Conservation (phyloP, 1,284 basidiomycete species). For the Macrocystidia cucumis region DNA sequence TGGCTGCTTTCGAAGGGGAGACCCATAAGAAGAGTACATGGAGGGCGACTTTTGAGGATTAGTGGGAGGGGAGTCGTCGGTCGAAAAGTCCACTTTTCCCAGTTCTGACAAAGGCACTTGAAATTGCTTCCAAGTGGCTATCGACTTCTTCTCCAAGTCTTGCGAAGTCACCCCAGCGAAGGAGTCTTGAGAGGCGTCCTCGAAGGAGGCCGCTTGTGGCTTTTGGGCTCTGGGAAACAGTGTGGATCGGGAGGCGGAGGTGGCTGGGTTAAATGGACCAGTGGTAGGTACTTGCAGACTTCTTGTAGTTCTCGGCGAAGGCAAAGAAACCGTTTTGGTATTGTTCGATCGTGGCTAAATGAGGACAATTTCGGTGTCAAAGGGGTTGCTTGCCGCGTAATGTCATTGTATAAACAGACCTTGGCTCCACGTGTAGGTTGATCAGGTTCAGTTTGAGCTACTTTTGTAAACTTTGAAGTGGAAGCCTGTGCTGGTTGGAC, state of each 20-base stretch:
- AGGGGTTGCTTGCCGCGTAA: too few relatives aligned
- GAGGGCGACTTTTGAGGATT: too few relatives aligned
- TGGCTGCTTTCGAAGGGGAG: too few relatives aligned
- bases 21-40: too few relatives aligned
- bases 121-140: conserved; percentile 45
- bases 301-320: conserved; percentile 14
- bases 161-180: conserved; percentile 43
- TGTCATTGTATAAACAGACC: too few relatives aligned
- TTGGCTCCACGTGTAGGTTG: too few relatives aligned
- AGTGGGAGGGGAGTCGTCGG: conserved; percentile 4
- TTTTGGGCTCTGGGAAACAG: conserved; percentile 7
- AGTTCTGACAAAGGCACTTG: conserved; percentile 51
- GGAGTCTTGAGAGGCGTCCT: conserved; percentile 42
- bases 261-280: too few relatives aligned
- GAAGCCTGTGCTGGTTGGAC: conserved; percentile 6
- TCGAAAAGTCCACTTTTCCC: conserved; percentile 21
- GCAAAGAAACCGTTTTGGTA: conserved; percentile 22
- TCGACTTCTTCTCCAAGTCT: conserved; percentile 36
- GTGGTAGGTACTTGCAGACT: conserved; percentile 3
- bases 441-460: too few relatives aligned
- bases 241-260: too few relatives aligned
- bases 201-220: conserved; percentile 5
- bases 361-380: too few relatives aligned
- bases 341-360: conserved; percentile 15
- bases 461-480: conserved; percentile 14